A percentile compares a stretch with the other conserved stretches of the same genome.
Evolutionary conservation across 2,329 filamentous ascomycete genomes (phyloP).

Genomic region (Stagonosporopsis vannaccii): DNA sequence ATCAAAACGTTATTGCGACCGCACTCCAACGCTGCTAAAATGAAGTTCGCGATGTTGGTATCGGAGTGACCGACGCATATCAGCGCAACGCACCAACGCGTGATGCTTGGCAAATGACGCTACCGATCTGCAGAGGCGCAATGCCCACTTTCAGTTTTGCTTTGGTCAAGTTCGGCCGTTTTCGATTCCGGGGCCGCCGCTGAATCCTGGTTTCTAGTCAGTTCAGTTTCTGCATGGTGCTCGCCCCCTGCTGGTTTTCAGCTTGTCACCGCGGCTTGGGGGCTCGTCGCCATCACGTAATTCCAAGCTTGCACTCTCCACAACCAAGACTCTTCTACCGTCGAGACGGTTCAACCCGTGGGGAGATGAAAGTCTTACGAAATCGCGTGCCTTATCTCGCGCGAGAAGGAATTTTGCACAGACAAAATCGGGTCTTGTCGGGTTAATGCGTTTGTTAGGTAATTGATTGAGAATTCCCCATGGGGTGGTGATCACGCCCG

Average conservation of each 20-base stretch:
- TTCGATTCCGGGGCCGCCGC: background rate
- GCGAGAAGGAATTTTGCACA: constrained; percentile 1
- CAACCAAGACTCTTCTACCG: constrained; percentile 2
- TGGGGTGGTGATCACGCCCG: constrained; percentile 3
- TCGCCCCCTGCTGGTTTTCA: background rate
- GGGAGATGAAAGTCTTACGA: constrained; percentile 11
- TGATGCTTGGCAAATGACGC: constrained; percentile 10
- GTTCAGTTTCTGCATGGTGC: background rate
- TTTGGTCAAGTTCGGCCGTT: background rate
- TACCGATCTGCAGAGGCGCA: background rate
- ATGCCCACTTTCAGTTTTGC: background rate
- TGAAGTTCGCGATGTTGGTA: background rate
- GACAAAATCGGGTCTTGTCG: constrained; percentile 1
- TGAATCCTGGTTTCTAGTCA: background rate
- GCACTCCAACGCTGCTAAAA: background rate
- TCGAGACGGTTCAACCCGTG: constrained; percentile 1
- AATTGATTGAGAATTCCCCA: constrained; percentile 13
- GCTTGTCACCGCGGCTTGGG: background rate
- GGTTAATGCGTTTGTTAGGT: constrained; percentile 7
- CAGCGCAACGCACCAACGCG: background rate
- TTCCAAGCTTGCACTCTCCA: constrained; percentile 11
- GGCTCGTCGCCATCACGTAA: constrained; percentile 11
- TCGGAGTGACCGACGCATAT: background rate
- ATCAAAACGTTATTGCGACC: constrained; percentile 4
- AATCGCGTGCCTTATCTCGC: constrained; percentile 1